phyloP scores from a whole-genome alignment of 495 filamentous ascomycete genomes.

The Penicillium salamii region DNA sequence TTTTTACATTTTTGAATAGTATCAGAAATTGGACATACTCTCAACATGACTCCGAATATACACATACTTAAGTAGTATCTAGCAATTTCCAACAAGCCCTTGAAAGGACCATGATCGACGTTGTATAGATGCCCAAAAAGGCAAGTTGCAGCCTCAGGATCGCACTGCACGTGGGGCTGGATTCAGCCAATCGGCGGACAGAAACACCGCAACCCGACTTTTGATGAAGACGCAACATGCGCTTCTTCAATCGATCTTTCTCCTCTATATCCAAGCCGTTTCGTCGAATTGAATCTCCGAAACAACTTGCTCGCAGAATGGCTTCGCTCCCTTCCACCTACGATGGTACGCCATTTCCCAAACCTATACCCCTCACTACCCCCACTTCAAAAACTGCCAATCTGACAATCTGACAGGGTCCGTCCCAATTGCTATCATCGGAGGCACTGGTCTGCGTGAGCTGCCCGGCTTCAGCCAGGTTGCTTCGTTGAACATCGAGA shows the following conservation, averaged over 20 bases:
- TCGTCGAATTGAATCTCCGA: constrained; percentile 33
- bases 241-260: constrained; percentile 19
- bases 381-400: constrained; percentile 18
- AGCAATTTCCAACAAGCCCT: too few relatives aligned
- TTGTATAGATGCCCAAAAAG: constrained; percentile 1
- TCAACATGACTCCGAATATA: too few relatives aligned
- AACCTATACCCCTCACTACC: constrained; percentile 12
- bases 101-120: background rate
- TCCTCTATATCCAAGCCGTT: constrained; percentile 32
- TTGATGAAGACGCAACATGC: constrained; percentile 15
- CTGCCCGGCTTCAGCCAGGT: constrained; percentile 76
- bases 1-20: background rate
- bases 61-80: too few relatives aligned
- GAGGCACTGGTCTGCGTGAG: constrained; percentile 82
- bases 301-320: constrained; percentile 48
- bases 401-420: constrained; percentile 51
- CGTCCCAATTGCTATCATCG: constrained; percentile 91
- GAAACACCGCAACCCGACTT: constrained; percentile 9
- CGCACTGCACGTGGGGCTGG: constrained; percentile 11
- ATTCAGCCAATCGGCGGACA: constrained; percentile 17
- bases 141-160: constrained; percentile 17
- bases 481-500: constrained; percentile 65
- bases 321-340: constrained; percentile 54
- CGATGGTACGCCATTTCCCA: constrained; percentile 36
- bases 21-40: background rate